Percentiles rank a stretch among this genome's conserved stretches.
These are phyloP conservation scores for Bombardia bombarda DNA, from an alignment of 495 filamentous ascomycete genomes.

Conservation along the genomic window DNA sequence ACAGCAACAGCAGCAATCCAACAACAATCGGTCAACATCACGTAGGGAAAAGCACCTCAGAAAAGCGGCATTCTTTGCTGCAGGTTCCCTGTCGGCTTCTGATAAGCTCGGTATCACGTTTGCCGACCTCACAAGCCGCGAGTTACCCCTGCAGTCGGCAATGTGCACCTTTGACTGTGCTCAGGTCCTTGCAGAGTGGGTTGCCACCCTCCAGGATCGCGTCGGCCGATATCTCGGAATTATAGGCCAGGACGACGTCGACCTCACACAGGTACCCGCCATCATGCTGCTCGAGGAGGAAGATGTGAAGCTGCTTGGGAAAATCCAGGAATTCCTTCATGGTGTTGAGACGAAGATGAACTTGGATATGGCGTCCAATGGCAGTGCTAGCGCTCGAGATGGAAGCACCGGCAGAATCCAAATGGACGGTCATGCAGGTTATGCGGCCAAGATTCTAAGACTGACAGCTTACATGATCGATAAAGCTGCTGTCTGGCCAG, in stretches of 20 bases:
- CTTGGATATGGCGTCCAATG: conserved; percentile 31
- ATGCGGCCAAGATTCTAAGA: conserved; percentile 77
- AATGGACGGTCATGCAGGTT: conserved; percentile 59
- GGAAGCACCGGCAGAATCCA: conserved; percentile 41
- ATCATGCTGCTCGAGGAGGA: conserved; percentile 90
- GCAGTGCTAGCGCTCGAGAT: conserved; percentile 2
- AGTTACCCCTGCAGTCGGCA: conserved; percentile 86
- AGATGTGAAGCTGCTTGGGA: conserved; percentile 77
- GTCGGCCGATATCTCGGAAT: conserved; percentile 84
- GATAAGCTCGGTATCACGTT: conserved; percentile 83
- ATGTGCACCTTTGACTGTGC: conserved; percentile 95
- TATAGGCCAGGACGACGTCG: conserved; percentile 72
- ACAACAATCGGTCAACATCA: conserved; percentile 24
- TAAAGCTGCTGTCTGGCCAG: conserved; percentile 85
- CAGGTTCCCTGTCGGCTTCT: conserved; percentile 85
- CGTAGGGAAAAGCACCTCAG: conserved; percentile 79
- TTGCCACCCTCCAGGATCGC: conserved; percentile 88
- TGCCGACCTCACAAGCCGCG: conserved; percentile 74
- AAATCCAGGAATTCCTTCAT: conserved; percentile 72
- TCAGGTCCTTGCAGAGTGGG: conserved; percentile 96
- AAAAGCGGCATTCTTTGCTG: conserved; percentile 90
- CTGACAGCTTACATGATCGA: conserved; percentile 87
- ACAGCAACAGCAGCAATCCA: conserved; percentile 19
- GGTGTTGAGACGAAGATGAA: conserved; percentile 77
- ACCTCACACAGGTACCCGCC: conserved; percentile 67